Evolutionary conservation across 371 early-diverging fungal species (phyloP).

Genomic region (Mortierella sp.): DNA sequence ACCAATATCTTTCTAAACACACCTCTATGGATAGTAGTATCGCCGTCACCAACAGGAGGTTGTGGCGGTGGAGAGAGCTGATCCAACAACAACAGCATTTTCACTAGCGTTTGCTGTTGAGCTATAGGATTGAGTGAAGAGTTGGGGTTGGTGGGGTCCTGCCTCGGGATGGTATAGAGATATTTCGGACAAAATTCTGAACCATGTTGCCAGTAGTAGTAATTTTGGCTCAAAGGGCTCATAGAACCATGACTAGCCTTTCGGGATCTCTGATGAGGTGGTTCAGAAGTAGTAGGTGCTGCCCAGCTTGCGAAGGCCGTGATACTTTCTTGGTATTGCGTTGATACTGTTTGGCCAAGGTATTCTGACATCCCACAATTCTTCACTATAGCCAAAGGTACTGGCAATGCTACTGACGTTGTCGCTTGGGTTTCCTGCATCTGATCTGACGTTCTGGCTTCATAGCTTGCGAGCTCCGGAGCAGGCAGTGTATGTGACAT

Average conservation of each 20-base stretch:
- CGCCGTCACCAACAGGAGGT: not conserved
- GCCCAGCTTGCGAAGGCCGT: not conserved
- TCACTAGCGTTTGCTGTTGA: conserved; percentile 5
- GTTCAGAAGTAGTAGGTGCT: conserved; percentile 11
- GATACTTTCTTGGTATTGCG: too few relatives aligned
- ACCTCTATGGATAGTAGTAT: conserved; percentile 9
- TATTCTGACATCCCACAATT: too few relatives aligned
- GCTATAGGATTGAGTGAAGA: conserved; percentile 31
- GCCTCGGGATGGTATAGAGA: conserved; percentile 23
- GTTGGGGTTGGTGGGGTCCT: conserved; percentile 35
- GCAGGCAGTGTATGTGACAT: too few relatives aligned
- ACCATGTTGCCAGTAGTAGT: conserved; percentile 27
- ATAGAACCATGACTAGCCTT: conserved; percentile 1
- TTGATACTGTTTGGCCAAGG: too few relatives aligned
- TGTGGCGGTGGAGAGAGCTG: not conserved
- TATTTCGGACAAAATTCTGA: conserved; percentile 38
- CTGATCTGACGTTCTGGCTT: too few relatives aligned
- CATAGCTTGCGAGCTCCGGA: too few relatives aligned
- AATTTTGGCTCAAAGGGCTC: conserved; percentile 27
- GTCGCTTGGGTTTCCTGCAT: too few relatives aligned
- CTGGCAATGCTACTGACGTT: too few relatives aligned
- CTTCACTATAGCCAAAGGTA: too few relatives aligned
- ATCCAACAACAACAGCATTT: not conserved
- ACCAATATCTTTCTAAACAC: conserved; percentile 36
- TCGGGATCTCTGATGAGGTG: not conserved